Base-by-base conservation (phyloP, 192 early-diverging fungal species). In the Irineochytrium annulatum region DNA sequence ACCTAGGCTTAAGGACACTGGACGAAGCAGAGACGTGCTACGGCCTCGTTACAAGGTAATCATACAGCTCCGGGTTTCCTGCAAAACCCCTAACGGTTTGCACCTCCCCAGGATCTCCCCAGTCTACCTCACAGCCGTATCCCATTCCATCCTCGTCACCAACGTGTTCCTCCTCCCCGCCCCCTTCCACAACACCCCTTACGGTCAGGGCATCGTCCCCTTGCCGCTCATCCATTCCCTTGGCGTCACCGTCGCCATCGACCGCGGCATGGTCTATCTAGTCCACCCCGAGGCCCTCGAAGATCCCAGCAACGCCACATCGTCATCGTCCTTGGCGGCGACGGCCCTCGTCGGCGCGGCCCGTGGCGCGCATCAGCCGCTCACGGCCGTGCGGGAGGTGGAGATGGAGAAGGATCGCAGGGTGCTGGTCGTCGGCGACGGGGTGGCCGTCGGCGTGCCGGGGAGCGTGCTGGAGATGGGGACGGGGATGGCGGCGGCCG, bases 201-300 rank as follows among this genome's bases (percentile, higher is more conserved):
- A 69, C 53, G 19, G n/a, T 13, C 22, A 69, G 28, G 67, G 67
- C 39, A 41, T 69, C 34, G 32, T 69, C 1, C 59, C 59, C 16
- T 45, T 33, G 20, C 48, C 51, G 26, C 29, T 34, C 6, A 29
- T 69, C 5, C 27, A 43, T 8, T 32, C 59, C 35, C 55, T 69
- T 0, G 67, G 67, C 28, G 19, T 69, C 51, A 57, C 17, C 27
- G 60, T 69, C 22, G 59, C 55, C 20, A 43, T 69, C 41, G 67
- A 69, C 46, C 22, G 60, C 17, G 67, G 67, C n/a, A 64, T 69
- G 60, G 46, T 69, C 17, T 64, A 48, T 22, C 53, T 69, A 20
- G 28, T 55, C 33, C 54, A 62, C 17, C 60, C 60, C 3, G 59
- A 69, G 53, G 37, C 37, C 37, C 8, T 41, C n/a, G n/a, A n/a